These are phyloP conservation scores for Chrysanthemum lavandulifolium DNA, from an alignment of 129 eudicot species.

Conservation along the genomic window DNA sequence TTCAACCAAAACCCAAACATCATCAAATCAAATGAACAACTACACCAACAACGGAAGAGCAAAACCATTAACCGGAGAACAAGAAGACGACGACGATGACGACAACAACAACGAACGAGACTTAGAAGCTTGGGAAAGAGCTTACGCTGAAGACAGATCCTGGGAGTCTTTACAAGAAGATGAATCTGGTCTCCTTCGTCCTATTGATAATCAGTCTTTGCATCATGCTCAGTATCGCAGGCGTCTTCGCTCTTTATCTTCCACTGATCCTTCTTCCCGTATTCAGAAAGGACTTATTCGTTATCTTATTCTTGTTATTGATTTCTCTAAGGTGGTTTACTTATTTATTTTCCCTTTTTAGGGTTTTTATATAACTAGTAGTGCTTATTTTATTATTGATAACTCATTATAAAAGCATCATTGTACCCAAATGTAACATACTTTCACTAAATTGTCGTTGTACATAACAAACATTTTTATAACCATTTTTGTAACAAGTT, in stretches of 20 bases:
- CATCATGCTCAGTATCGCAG: conserved; percentile 90
- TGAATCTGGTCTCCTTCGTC: conserved; percentile 90
- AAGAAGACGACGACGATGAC: conserved; percentile 34
- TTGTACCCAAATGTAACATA: no score
- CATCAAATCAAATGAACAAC: conserved; percentile 9
- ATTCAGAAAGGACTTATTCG: conserved; percentile 95
- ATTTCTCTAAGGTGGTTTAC: conserved; percentile 89
- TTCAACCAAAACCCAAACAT: not conserved
- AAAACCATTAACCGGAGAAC: conserved; percentile 28
- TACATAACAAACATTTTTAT: no score
- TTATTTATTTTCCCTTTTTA: not conserved
- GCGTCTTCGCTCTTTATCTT: conserved; percentile 67
- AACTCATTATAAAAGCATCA: no score
- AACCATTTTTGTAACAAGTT: no score
- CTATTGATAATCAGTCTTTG: conserved; percentile 74
- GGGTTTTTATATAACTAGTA: not conserved
- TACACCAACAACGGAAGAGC: conserved; percentile 54
- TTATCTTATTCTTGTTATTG: conserved; percentile 70
- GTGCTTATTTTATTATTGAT: not conserved
- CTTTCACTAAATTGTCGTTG: no score
- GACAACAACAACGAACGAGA: conserved; percentile 48
- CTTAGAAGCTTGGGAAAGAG: conserved; percentile 88
- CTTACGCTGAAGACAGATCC: conserved; percentile 94
- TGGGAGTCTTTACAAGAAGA: conserved; percentile 99
- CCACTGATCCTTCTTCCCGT: conserved; percentile 53